Conservation (phyloP, 352 stramenopile genomes). For the Chrysophaeum taylorii region DNA sequence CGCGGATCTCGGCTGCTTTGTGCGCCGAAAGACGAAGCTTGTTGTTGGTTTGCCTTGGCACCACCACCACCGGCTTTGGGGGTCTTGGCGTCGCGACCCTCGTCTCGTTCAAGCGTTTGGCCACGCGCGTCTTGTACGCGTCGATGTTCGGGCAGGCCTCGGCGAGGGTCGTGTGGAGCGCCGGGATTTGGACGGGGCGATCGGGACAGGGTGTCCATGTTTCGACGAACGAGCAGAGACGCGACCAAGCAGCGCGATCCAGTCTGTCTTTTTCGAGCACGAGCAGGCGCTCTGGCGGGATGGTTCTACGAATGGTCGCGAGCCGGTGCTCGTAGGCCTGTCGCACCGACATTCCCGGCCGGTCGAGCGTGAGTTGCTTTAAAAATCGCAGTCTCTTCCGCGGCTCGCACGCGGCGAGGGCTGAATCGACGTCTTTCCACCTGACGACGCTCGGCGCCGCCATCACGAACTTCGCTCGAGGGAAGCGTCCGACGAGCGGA, state of each 20-base stretch:
- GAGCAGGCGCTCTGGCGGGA: not conserved
- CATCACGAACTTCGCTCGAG: constrained; percentile 3
- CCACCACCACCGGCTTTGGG: not conserved
- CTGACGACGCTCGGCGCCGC: not conserved
- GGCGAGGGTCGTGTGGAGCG: no score
- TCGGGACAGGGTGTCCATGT: not conserved
- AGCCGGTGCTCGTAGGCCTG: not conserved
- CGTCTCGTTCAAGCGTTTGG: not conserved
- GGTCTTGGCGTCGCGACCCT: not conserved
- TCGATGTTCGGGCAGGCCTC: no score
- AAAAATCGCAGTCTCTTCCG: no score
- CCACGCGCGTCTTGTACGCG: not conserved
- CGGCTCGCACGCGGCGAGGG: no score
- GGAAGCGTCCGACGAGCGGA: not conserved
- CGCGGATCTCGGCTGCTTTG: no score
- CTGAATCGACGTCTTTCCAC: not conserved
- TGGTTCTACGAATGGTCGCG: not conserved
- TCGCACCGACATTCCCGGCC: no score
- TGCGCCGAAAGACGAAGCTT: no score
- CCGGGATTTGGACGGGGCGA: not conserved
- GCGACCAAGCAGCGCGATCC: not conserved
- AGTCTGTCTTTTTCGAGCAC: not conserved
- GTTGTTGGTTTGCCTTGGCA: no score
- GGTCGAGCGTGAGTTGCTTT: no score
- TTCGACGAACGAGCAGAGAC: constrained; percentile 5